Conservation (phyloP, 805 yeast genomes). For the Saccharomycopsis microspora region DNA sequence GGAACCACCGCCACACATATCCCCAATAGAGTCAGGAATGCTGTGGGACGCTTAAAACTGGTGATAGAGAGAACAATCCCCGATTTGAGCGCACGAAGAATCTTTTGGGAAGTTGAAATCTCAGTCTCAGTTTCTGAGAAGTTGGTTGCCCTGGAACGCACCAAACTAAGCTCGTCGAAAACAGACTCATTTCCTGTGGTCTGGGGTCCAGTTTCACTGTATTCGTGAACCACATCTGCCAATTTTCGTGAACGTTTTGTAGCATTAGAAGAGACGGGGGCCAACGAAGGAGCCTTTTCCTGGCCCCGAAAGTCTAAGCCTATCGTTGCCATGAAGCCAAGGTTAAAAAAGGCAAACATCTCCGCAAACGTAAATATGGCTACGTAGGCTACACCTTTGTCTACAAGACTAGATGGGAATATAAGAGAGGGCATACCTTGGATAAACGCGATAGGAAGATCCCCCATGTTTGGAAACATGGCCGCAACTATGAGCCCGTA, state of each 20-base stretch:
- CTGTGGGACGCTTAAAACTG: slow-evolving; percentile 62
- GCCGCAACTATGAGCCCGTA: slow-evolving; percentile 40
- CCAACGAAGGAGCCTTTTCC: neutral
- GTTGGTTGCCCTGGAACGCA: neutral
- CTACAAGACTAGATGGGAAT: slow-evolving; percentile 28
- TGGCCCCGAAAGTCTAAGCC: slow-evolving; percentile 25
- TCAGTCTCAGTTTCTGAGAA: neutral
- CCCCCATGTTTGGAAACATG: slow-evolving; percentile 38
- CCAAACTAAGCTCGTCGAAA: neutral
- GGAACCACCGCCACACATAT: slow-evolving; percentile 74
- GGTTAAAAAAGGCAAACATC: slow-evolving; percentile 30
- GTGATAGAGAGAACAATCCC: slow-evolving; percentile 25
- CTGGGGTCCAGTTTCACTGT: slow-evolving; percentile 1
- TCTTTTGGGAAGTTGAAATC: neutral
- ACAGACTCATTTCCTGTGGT: neutral
- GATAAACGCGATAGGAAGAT: slow-evolving; percentile 41
- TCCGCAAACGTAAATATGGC: slow-evolving; percentile 33
- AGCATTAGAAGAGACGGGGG: neutral
- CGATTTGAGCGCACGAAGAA: neutral
- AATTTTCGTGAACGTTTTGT: neutral
- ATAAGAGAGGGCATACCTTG: slow-evolving; percentile 29
- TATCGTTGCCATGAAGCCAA: slow-evolving; percentile 29
- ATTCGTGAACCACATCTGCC: slow-evolving; percentile 4
- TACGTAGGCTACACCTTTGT: slow-evolving; percentile 40
- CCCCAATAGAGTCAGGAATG: slow-evolving; percentile 55